Conservation (phyloP, 768 basidiomycete genomes). For the Auriscalpium vulgare region DNA sequence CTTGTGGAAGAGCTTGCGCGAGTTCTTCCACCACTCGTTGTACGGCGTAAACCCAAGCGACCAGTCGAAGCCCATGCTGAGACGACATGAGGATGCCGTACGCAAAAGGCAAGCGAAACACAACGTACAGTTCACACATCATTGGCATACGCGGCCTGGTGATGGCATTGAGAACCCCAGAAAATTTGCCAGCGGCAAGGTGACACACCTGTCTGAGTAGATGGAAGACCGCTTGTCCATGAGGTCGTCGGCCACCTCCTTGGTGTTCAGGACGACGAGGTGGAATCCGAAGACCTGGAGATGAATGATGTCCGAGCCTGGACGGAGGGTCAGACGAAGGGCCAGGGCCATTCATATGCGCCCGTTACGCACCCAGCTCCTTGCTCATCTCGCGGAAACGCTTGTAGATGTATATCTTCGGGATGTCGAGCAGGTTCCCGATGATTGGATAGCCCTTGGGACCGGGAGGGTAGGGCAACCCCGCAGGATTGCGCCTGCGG, state of each 20-base stretch:
- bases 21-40: constrained; percentile 26
- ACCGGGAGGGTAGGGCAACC: constrained; percentile 17
- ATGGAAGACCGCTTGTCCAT: constrained; percentile 31
- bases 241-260: constrained; percentile 26
- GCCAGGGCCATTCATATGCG: not conserved
- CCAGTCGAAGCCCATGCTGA: constrained; percentile 14
- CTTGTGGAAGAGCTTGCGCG: constrained; percentile 23
- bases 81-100: not conserved
- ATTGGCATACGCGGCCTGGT: constrained; percentile 13
- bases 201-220: constrained; percentile 26
- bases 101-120: not conserved
- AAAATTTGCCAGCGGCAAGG: not conserved
- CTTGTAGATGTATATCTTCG: constrained; percentile 15
- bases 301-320: constrained; percentile 24
- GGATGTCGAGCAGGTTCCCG: constrained; percentile 18
- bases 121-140: constrained; percentile 12
- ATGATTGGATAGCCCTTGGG: constrained; percentile 17
- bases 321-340: not conserved
- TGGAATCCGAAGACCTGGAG: constrained; percentile 19
- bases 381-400: constrained; percentile 11
- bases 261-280: constrained; percentile 27
- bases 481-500: constrained; percentile 9
- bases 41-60: constrained; percentile 22
- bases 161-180: not conserved
- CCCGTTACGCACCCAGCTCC: constrained; percentile 3